Conservation (phyloP, 2,329 filamentous ascomycete species). For the Chrysoporthe puriensis region DNA sequence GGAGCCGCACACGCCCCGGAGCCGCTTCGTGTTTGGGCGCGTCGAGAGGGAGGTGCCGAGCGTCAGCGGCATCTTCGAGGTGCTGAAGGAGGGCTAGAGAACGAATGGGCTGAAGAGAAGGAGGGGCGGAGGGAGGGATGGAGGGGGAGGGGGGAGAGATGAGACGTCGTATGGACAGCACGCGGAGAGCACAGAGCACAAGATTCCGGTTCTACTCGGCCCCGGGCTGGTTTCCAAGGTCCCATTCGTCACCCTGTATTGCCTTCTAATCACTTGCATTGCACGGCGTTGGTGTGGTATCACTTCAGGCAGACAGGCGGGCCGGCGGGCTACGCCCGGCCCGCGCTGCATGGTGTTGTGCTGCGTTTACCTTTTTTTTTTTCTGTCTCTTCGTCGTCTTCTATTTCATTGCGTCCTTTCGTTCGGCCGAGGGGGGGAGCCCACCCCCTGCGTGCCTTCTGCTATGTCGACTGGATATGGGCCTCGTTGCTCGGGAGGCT, state of each 20-base stretch:
- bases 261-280: constrained; percentile 18
- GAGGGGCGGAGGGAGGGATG: too few species aligned
- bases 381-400: background rate
- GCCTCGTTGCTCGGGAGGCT: too few species aligned
- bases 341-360: background rate
- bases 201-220: background rate
- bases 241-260: background rate
- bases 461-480: background rate
- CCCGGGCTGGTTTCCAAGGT: background rate
- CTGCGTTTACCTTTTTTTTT: background rate
- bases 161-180: background rate
- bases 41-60: constrained; percentile 22
- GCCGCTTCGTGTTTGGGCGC: constrained; percentile 16
- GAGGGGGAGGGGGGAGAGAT: background rate
- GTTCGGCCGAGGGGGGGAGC: background rate
- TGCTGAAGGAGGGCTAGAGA: constrained; percentile 23
- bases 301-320: background rate
- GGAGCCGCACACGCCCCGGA: constrained; percentile 20
- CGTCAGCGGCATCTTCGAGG: constrained; percentile 28
- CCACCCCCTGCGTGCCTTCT: background rate
- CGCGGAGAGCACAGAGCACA: background rate
- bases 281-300: constrained; percentile 17
- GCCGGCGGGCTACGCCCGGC: background rate
- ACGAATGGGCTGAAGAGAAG: too few species aligned
- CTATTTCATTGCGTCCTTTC: background rate